These are phyloP conservation scores for Speleostelium caveatum DNA, from an alignment of 78 protist genomes.

Conservation along the genomic window DNA sequence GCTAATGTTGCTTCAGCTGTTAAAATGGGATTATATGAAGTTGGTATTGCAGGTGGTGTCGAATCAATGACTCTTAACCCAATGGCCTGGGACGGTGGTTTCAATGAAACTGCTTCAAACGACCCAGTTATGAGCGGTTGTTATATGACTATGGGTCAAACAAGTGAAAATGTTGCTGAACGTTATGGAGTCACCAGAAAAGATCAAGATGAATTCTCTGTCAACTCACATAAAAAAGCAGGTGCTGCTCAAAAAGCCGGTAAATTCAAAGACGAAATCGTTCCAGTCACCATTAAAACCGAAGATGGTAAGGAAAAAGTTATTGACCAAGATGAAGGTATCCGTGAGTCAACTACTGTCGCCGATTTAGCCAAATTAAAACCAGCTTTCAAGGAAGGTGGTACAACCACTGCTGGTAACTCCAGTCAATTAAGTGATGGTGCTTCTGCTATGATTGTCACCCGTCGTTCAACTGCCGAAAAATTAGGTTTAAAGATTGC, in stretches of 20 bases:
- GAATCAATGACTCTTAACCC: conserved; percentile 88
- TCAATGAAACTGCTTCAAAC: conserved; percentile 71
- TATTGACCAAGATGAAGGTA: conserved; percentile 80
- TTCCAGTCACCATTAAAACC: conserved; percentile 76
- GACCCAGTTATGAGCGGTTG: conserved; percentile 80
- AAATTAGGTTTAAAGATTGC: conserved; percentile 56
- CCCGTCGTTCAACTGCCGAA: conserved; percentile 60
- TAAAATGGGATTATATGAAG: conserved; percentile 75
- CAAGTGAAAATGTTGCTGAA: conserved; percentile 90
- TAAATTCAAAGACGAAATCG: conserved; percentile 77
- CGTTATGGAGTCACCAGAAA: conserved; percentile 89
- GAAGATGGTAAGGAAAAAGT: conserved; percentile 59
- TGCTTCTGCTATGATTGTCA: conserved; percentile 80
- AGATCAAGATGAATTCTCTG: conserved; percentile 92
- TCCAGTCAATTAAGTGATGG: conserved; percentile 85
- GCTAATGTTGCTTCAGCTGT: conserved; percentile 88
- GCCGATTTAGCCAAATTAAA: conserved; percentile 62
- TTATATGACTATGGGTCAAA: conserved; percentile 91
- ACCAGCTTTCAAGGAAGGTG: conserved; percentile 83
- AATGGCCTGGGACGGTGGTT: conserved; percentile 83
- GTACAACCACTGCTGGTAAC: conserved; percentile 92
- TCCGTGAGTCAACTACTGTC: conserved; percentile 71
- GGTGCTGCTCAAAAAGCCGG: conserved; percentile 86
- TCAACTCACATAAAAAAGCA: conserved; percentile 83
- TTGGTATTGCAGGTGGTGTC: conserved; percentile 95